Percentiles rank a stretch among this genome's conserved stretches.
These are phyloP conservation scores for Fonsecaea multimorphosa DNA, from an alignment of 2,329 filamentous ascomycete genomes.

Conservation along the genomic window DNA sequence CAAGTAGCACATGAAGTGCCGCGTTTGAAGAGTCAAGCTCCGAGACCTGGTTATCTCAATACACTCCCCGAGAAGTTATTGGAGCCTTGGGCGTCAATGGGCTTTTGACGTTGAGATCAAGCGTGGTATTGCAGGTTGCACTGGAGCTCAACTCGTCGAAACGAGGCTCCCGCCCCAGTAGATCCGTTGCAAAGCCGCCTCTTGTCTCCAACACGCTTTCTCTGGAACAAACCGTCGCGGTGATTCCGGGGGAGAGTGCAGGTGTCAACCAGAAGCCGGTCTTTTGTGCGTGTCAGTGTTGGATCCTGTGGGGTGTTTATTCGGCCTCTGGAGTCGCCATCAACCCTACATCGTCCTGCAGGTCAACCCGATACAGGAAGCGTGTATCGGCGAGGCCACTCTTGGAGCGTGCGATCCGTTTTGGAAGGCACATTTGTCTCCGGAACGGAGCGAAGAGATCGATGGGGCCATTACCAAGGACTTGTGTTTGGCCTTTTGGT, in stretches of 20 bases:
- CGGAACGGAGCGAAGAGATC: background rate
- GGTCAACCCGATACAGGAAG: background rate
- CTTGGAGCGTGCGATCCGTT: background rate
- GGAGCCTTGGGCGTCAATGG: background rate
- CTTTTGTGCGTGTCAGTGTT: background rate
- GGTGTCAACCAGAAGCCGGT: background rate
- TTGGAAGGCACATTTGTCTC: background rate
- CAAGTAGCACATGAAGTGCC: too few relatives aligned
- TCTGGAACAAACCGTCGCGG: background rate
- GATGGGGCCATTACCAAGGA: too few relatives aligned
- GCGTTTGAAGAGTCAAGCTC: too few relatives aligned
- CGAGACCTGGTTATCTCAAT: too few relatives aligned
- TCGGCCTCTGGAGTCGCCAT: background rate
- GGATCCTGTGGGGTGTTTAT: too few relatives aligned
- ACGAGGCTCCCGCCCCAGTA: background rate
- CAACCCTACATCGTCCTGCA: background rate
- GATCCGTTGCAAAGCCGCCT: background rate
- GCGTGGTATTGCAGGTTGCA: background rate
- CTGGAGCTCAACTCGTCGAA: background rate
- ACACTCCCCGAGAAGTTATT: background rate
- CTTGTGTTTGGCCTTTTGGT: background rate
- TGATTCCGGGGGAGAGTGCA: background rate
- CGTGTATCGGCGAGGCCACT: background rate
- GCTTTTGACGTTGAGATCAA: background rate
- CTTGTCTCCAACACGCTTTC: background rate